phyloP scores from a whole-genome alignment of 192 early-diverging fungal species.

The Coemansia umbellata region DNA sequence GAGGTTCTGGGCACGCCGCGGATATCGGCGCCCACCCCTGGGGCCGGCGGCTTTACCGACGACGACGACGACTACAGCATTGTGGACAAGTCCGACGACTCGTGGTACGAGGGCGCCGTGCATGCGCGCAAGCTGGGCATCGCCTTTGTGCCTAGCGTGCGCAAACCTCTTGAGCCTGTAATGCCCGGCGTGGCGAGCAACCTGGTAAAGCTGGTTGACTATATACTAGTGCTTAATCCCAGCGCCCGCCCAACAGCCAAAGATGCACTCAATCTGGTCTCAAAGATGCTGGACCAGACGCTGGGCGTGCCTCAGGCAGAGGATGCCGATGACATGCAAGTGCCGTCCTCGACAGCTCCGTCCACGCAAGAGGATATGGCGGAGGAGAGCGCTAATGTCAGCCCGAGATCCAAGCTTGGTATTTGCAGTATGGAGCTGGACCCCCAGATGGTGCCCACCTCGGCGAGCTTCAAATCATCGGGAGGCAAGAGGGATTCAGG shows the following conservation, averaged over 20 bases:
- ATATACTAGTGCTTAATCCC: constrained; percentile 78
- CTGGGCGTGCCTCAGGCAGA: constrained; percentile 28
- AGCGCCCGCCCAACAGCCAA: constrained; percentile 65
- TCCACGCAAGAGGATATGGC: not conserved
- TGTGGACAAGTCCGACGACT: constrained; percentile 40
- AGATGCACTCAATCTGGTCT: constrained; percentile 60
- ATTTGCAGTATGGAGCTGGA: constrained; percentile 5
- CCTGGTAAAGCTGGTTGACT: constrained; percentile 61
- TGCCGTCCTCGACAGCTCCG: not conserved
- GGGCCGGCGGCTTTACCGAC: not conserved
- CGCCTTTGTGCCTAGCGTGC: constrained; percentile 53
- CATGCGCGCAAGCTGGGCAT: constrained; percentile 67
- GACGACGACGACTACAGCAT: constrained; percentile 1
- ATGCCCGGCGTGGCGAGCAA: constrained; percentile 58
- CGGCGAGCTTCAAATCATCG: too few relatives aligned
- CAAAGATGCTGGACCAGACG: constrained; percentile 35
- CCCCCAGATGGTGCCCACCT: not conserved
- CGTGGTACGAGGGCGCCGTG: constrained; percentile 73
- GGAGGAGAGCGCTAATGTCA: not conserved
- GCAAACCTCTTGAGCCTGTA: constrained; percentile 54
- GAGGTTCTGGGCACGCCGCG: constrained; percentile 73
- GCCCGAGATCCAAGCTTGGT: not conserved
- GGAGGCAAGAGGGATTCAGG: too few relatives aligned
- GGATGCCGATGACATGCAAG: constrained; percentile 8
- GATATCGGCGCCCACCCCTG: constrained; percentile 28